Percentiles rank a stretch among this genome's conserved stretches.
phyloP scores from a whole-genome alignment of 441 rosid genomes.

The California macrophylla region DNA sequence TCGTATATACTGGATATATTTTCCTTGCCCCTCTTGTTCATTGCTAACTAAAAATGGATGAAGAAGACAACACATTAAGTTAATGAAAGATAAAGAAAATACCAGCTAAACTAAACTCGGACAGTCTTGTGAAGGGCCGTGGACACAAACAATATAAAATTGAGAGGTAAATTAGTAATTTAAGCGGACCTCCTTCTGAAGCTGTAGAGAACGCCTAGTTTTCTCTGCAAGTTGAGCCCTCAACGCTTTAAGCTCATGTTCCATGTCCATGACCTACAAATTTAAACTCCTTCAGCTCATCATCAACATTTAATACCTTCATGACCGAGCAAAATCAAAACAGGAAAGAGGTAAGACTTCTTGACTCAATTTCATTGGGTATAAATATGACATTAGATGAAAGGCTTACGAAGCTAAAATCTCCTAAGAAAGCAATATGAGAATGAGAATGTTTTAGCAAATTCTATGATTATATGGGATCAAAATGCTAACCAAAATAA shows the following conservation, averaged over 20 bases:
- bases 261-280: slow-evolving; percentile 97
- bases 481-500: too few relatives aligned
- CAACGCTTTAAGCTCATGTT: slow-evolving; percentile 73
- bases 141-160: background rate
- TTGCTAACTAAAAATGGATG: slow-evolving; percentile 39
- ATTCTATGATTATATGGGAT: too few relatives aligned
- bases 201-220: slow-evolving; percentile 63
- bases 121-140: background rate
- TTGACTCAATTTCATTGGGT: too few relatives aligned
- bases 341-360: too few relatives aligned
- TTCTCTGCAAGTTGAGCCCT: slow-evolving; percentile 85
- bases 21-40: slow-evolving; percentile 50
- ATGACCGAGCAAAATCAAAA: background rate
- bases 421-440: too few relatives aligned
- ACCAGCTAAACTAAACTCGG: background rate
- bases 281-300: slow-evolving; percentile 12
- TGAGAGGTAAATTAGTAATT: background rate
- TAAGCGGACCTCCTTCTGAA: slow-evolving; percentile 58
- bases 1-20: slow-evolving; percentile 43
- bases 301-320: slow-evolving; percentile 3
- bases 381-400: too few relatives aligned
- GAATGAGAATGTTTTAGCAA: too few relatives aligned
- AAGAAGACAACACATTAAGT: background rate
- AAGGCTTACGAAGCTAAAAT: too few relatives aligned
- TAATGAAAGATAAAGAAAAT: background rate